phyloP scores from a whole-genome alignment of 2,329 filamentous ascomycete genomes.

The Neophaeococcomyces aloes region DNA sequence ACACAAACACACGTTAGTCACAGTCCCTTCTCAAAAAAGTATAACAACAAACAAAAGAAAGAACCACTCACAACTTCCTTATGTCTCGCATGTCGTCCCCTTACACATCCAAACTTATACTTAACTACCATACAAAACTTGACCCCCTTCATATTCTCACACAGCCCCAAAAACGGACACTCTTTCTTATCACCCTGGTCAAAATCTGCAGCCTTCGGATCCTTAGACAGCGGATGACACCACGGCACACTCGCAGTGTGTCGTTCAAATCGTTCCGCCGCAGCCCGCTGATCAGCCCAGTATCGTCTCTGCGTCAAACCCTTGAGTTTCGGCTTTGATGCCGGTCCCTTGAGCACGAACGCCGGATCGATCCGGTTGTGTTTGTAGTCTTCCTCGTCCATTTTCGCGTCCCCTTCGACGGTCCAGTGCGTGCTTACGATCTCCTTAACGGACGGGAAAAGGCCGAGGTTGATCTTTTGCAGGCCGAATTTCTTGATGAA shows the following conservation, averaged over 20 bases:
- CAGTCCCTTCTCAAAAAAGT: neutral
- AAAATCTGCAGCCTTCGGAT: neutral
- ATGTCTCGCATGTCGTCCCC: neutral
- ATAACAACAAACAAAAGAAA: neutral
- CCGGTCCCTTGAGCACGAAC: neutral
- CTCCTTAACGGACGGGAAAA: neutral
- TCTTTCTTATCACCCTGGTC: neutral
- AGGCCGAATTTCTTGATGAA: constrained; percentile 1
- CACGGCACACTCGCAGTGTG: neutral
- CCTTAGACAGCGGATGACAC: neutral
- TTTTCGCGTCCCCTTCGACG: neutral
- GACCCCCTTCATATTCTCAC: neutral
- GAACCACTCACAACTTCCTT: neutral
- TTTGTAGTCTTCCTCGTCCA: neutral
- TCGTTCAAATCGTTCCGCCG: neutral
- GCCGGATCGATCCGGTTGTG: neutral
- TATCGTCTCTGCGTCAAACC: neutral
- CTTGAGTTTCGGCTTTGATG: neutral
- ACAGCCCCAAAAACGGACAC: neutral
- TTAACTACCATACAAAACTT: neutral
- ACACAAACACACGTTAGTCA: too few relatives aligned
- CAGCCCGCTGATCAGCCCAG: neutral
- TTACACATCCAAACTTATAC: neutral
- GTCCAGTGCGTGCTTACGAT: neutral
- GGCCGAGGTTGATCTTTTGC: neutral